phyloP scores from a whole-genome alignment of 2,329 filamentous ascomycete genomes.

The Ampelomyces quisqualis region DNA sequence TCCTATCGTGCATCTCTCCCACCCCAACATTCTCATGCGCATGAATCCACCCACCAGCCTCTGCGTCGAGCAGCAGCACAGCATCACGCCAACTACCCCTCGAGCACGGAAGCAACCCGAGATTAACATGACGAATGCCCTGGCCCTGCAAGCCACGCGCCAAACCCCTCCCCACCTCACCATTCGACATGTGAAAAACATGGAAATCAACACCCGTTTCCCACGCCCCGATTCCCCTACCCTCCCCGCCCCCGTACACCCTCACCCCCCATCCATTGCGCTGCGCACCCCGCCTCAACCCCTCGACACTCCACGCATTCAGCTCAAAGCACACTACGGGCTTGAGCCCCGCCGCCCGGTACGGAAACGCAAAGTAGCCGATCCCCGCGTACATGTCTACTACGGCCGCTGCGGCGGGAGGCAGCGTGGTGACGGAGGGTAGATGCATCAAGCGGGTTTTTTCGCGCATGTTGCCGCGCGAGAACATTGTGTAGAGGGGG shows the following conservation, averaged over 20 bases:
- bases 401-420: constrained; percentile 27
- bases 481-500: constrained; percentile 91
- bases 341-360: constrained; percentile 64
- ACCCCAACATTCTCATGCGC: constrained; percentile 61
- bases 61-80: constrained; percentile 49
- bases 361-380: constrained; percentile 89
- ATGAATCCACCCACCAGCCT: constrained; percentile 58
- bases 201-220: constrained; percentile 25
- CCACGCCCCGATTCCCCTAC: background rate
- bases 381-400: constrained; percentile 91
- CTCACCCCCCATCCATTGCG: constrained; percentile 43
- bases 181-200: constrained; percentile 48
- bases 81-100: constrained; percentile 53
- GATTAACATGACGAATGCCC: constrained; percentile 61
- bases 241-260: constrained; percentile 7
- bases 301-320: constrained; percentile 60
- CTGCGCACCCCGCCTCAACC: constrained; percentile 44
- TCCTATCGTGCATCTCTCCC: constrained; percentile 25
- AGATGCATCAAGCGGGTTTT: constrained; percentile 76
- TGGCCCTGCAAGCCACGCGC: no score
- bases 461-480: constrained; percentile 83
- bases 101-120: constrained; percentile 59
- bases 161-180: no score
- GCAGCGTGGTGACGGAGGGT: constrained; percentile 40
- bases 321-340: constrained; percentile 85